These are phyloP conservation scores for Globisporangium iwayamae DNA, from an alignment of 352 stramenopile genomes.

Conservation along the genomic window DNA sequence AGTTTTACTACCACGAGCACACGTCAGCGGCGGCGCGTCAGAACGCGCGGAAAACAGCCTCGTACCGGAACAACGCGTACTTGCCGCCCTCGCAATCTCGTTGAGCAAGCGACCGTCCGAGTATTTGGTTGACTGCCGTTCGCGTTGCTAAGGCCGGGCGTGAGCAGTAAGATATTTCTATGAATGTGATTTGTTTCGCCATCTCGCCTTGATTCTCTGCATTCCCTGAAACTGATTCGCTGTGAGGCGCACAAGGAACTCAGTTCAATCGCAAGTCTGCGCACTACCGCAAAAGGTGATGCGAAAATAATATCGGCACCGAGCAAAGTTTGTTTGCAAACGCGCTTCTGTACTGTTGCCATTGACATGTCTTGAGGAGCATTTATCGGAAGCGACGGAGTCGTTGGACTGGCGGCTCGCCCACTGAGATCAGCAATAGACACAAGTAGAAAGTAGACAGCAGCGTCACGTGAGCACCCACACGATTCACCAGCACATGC, in stretches of 20 bases:
- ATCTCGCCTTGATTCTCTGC: not conserved
- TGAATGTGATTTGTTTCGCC: constrained; percentile 12
- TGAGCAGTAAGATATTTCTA: constrained; percentile 12
- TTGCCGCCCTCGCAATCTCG: not conserved
- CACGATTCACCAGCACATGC: not conserved
- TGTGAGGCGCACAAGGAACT: not conserved
- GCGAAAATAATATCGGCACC: too few relatives aligned
- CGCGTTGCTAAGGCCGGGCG: not conserved
- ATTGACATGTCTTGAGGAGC: not conserved
- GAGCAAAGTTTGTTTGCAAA: not conserved
- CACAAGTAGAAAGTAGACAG: not conserved
- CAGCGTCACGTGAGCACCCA: not conserved
- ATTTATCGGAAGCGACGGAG: constrained; percentile 54
- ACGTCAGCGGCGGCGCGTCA: constrained; percentile 23
- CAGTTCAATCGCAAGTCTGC: not conserved
- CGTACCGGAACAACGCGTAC: constrained; percentile 19
- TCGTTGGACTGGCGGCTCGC: constrained; percentile 30
- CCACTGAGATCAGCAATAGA: constrained; percentile 4
- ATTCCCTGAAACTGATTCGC: not conserved
- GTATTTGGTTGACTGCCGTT: constrained; percentile 7
- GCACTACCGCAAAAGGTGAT: too few relatives aligned
- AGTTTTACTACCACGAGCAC: constrained; percentile 12
- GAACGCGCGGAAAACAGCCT: constrained; percentile 20
- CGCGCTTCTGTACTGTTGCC: not conserved
- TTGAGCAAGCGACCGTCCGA: constrained; percentile 12